phyloP scores from a whole-genome alignment of 495 filamentous ascomycete genomes.

The Tricharina praecox region DNA sequence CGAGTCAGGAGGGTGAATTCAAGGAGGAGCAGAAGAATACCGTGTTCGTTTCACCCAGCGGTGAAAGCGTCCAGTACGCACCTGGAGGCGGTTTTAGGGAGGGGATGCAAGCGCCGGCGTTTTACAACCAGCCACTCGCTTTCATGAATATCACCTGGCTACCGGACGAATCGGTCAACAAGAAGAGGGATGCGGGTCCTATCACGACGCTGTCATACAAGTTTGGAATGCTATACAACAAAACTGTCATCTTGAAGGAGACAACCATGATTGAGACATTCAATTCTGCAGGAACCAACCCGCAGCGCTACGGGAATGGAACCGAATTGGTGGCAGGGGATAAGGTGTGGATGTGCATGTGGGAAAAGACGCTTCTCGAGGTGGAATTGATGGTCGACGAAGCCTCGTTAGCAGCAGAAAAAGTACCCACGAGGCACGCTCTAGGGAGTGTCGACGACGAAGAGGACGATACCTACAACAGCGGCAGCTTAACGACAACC shows the following conservation, averaged over 20 bases:
- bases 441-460: not conserved
- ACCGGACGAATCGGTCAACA: not conserved
- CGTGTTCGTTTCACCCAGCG: not conserved
- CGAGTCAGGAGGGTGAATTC: slow-evolving; percentile 9
- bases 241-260: slow-evolving; percentile 17
- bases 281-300: not conserved
- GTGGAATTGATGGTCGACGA: slow-evolving; percentile 16
- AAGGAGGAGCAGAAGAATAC: slow-evolving; percentile 8
- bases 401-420: slow-evolving; percentile 6
- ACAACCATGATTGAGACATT: slow-evolving; percentile 10
- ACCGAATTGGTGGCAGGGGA: slow-evolving; percentile 8
- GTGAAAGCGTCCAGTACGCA: slow-evolving; percentile 7
- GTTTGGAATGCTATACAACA: slow-evolving; percentile 19
- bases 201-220: slow-evolving; percentile 10
- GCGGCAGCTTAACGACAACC: not conserved
- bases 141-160: slow-evolving; percentile 11
- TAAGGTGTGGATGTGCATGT: slow-evolving; percentile 23
- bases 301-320: slow-evolving; percentile 11
- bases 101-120: slow-evolving; percentile 18
- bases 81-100: slow-evolving; percentile 11
- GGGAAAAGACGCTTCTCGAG: slow-evolving; percentile 24
- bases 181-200: not conserved
- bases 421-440: no score
- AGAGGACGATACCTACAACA: not conserved
- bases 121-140: slow-evolving; percentile 17